A percentile compares a stretch with the other conserved stretches of the same genome.
phyloP scores from a whole-genome alignment of 768 basidiomycete species.

The Mycena metata region DNA sequence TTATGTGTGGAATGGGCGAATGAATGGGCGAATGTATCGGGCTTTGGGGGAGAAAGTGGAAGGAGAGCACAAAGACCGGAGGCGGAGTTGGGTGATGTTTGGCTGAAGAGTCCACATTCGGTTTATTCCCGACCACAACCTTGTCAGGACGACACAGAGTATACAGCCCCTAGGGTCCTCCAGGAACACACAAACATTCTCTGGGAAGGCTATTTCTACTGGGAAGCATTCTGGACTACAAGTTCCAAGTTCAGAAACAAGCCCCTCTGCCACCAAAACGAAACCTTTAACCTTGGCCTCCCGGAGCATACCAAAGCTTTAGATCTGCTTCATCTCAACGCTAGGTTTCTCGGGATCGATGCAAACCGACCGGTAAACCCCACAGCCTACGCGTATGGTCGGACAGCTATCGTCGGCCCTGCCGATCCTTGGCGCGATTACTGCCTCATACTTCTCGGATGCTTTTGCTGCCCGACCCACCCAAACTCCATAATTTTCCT shows the following conservation, averaged over 20 bases:
- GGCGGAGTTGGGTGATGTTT: slow-evolving; percentile 6
- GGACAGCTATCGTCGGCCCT: slow-evolving; percentile 4
- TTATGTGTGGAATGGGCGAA: slow-evolving; percentile 8
- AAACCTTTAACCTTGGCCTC: no score
- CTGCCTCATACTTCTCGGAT: slow-evolving; percentile 4
- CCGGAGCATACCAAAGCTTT: no score
- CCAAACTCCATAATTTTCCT: neutral
- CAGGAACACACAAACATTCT: no score
- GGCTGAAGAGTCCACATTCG: neutral
- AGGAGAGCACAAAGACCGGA: slow-evolving; percentile 2
- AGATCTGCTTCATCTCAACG: neutral
- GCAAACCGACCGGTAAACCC: neutral
- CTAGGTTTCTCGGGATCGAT: neutral
- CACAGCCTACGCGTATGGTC: neutral
- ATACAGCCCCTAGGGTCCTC: no score
- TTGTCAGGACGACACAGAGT: neutral
- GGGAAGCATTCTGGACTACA: no score
- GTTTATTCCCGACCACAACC: neutral
- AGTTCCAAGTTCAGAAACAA: no score
- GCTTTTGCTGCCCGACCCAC: neutral
- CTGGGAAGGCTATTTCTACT: no score
- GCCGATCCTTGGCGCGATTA: neutral
- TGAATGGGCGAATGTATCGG: slow-evolving; percentile 9
- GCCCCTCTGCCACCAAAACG: no score
- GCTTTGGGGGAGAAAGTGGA: neutral